Conservation (phyloP, 495 filamentous ascomycete genomes). For the Staphylotrichum longicolle region DNA sequence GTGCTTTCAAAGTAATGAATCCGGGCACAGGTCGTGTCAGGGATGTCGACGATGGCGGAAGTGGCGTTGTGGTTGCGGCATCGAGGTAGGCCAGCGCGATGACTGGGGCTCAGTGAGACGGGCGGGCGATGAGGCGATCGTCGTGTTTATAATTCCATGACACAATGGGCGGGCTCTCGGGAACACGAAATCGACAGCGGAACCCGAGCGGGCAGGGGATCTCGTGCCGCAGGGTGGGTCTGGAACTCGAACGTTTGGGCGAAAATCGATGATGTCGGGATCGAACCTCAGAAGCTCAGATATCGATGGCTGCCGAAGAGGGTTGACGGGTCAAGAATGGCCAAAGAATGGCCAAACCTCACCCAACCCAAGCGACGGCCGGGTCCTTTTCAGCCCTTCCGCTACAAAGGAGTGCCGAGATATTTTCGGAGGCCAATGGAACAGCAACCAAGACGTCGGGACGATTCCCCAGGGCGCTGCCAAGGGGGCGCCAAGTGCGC, state of each 20-base stretch:
- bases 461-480: conserved; percentile 14
- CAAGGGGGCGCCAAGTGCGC: conserved; percentile 26
- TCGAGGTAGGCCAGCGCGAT: conserved; percentile 14
- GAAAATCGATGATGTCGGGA: not conserved
- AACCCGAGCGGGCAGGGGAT: too few relatives aligned
- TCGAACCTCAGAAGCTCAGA: not conserved
- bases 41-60: conserved; percentile 25
- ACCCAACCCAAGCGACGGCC: not conserved
- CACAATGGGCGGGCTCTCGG: too few relatives aligned
- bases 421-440: conserved; percentile 19
- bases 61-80: conserved; percentile 20
- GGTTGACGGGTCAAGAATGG: too few relatives aligned
- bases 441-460: conserved; percentile 21
- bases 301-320: too few relatives aligned
- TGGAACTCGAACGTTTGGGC: too few relatives aligned
- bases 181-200: too few relatives aligned
- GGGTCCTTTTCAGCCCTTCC: not conserved
- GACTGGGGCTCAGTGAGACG: not conserved
- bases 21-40: conserved; percentile 4
- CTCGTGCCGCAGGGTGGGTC: too few relatives aligned
- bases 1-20: not conserved
- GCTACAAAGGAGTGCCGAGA: conserved; percentile 14
- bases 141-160: not conserved
- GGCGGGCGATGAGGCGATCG: too few relatives aligned
- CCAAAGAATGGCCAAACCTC: not conserved